Conservation (phyloP, 495 filamentous ascomycete genomes). For the Podospora australis region DNA sequence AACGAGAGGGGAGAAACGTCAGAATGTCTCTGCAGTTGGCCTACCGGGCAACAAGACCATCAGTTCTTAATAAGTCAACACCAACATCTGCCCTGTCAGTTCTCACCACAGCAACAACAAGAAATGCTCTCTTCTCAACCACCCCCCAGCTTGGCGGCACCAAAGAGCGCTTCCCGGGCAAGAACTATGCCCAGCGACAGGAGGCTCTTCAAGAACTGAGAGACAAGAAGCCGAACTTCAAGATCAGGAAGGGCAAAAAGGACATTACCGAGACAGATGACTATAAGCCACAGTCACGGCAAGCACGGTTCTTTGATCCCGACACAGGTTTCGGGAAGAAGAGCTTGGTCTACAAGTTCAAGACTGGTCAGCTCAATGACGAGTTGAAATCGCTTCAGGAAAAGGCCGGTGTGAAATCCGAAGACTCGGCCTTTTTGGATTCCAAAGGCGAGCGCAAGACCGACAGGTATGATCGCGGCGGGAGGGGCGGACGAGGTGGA, state of each 20-base stretch:
- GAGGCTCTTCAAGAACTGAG: constrained; percentile 14
- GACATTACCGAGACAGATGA: constrained; percentile 32
- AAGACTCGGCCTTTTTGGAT: background rate
- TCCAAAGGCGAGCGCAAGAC: constrained; percentile 1
- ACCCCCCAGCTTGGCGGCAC: constrained; percentile 13
- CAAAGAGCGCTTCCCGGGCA: constrained; percentile 7
- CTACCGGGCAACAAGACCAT: constrained; percentile 17
- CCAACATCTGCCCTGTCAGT: background rate
- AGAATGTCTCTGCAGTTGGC: constrained; percentile 18
- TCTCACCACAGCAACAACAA: constrained; percentile 6
- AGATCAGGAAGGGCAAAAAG: constrained; percentile 41
- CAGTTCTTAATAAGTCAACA: background rate
- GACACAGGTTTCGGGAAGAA: constrained; percentile 36
- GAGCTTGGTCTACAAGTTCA: constrained; percentile 39
- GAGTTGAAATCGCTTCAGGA: constrained; percentile 9
- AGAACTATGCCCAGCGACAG: constrained; percentile 24
- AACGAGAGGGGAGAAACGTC: background rate
- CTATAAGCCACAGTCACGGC: constrained; percentile 28
- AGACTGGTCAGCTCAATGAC: constrained; percentile 20
- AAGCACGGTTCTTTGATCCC: constrained; percentile 38
- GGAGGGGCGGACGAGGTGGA: background rate
- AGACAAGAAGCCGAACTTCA: constrained; percentile 21
- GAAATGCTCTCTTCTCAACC: constrained; percentile 22
- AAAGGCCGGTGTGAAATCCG: background rate
- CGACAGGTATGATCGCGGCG: background rate